phyloP scores from a whole-genome alignment of 1,284 basidiomycete genomes.

The Porodaedalea pini region DNA sequence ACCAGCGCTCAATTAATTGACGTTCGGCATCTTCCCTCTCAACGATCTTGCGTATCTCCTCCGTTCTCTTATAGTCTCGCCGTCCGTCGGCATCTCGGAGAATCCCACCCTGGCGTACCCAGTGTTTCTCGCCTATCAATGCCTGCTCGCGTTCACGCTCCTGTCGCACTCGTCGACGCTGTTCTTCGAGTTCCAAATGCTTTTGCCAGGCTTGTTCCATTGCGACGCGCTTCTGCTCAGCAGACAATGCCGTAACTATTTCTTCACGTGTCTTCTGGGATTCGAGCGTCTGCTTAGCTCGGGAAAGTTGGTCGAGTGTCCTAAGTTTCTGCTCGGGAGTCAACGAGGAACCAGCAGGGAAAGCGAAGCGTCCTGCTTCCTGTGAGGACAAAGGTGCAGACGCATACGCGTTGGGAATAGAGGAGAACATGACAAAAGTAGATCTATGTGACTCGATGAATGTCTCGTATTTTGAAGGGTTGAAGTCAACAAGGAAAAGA shows the following conservation, averaged over 20 bases:
- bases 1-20: constrained; percentile 40
- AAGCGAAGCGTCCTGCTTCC: constrained; percentile 9
- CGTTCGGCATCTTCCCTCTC: constrained; percentile 39
- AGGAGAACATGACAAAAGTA: too few species aligned
- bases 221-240: not conserved
- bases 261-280: not conserved
- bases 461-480: not conserved
- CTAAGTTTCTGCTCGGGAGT: constrained; percentile 15
- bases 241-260: not conserved
- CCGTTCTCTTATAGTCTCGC: constrained; percentile 48
- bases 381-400: not conserved
- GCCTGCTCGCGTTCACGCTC: constrained; percentile 33
- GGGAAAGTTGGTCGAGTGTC: not conserved
- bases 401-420: too few species aligned
- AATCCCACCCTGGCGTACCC: constrained; percentile 55
- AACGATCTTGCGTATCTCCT: constrained; percentile 40
- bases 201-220: constrained; percentile 4
- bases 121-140: constrained; percentile 48
- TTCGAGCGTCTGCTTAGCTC: not conserved
- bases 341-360: constrained; percentile 8
- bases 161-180: constrained; percentile 24
- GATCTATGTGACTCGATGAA: too few species aligned
- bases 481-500: not conserved
- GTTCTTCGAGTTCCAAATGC: not conserved
- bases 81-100: constrained; percentile 48